Base-by-base conservation (phyloP, 345 rosid genomes). In the Gossypium thurberi region DNA sequence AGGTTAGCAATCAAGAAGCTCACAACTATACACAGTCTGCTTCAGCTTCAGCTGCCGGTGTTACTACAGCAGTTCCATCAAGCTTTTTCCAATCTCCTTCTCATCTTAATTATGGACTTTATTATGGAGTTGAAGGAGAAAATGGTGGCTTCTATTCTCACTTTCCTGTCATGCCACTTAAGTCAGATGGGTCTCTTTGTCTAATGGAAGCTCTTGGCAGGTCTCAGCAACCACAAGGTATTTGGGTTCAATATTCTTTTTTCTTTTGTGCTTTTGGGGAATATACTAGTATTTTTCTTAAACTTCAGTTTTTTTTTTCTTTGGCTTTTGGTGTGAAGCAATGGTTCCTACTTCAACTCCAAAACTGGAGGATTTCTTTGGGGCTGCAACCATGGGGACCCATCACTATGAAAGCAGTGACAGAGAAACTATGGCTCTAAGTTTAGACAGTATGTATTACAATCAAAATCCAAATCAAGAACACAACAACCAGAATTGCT, bases 151-250 rank as follows among this genome's bases (percentile, higher is more conserved):
- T 79, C 40, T 89, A 80, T 72, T 84, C 92, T 63, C 84, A 88
- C 51, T 74, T 88, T 78, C 85, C 96, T 26, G 86, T 79, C 6
- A 92, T 95, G 98, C 98, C 99, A 26, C 87, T 95, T 68, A 89
- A 85, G 82, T 92, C 99, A 73, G 97, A 95, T 67, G 99, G 98
- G 10, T 95, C 99, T 66, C 96, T 90, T 75, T 95, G 97, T 82
- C 72, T 88, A n/a, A 88, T 92, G 95, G 98, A 92, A 86, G 90
- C 96, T 70, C 88, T 87, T 64, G 77, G 82, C 84, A 84, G 94
- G 80, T 84, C 98, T 65, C 94, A 90, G 7, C 96, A 90, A 7
- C 81, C 81, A 62, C 85, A 69, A 75, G 90, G 92, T 90, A 56
- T 47, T 56, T 69, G 77, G 76, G 64, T 51, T 64, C 61, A 58